Evolutionary conservation across 768 basidiomycete species (phyloP).

Genomic region (Amanita subjunquillea): DNA sequence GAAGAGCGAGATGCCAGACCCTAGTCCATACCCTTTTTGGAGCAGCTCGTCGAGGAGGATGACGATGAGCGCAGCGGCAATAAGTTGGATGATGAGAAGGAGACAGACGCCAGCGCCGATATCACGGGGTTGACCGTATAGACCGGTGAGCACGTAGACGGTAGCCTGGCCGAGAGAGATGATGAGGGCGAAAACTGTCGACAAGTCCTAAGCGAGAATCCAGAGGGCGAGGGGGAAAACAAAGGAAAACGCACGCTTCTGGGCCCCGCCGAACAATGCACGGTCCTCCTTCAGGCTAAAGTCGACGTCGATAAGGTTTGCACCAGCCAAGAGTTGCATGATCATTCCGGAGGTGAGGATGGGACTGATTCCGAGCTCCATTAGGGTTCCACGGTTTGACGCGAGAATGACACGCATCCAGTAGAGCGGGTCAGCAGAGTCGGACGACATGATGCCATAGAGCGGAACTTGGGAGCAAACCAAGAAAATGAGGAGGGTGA

Average conservation of each 20-base stretch:
- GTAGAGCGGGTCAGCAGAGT: conserved; percentile 97
- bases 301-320: conserved; percentile 96
- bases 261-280: conserved; percentile 89
- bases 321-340: conserved; percentile 97
- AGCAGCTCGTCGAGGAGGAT: conserved; percentile 98
- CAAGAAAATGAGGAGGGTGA: conserved; percentile 98
- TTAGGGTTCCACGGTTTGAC: conserved; percentile 95
- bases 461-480: conserved; percentile 99
- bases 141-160: conserved; percentile 93
- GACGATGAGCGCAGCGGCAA: conserved; percentile 91
- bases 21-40: conserved; percentile 98
- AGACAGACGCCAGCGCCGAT: conserved; percentile 96
- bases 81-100: conserved; percentile 91
- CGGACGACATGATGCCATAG: conserved; percentile 99
- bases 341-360: conserved; percentile 99
- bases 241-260: conserved; percentile 65
- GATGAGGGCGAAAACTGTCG: conserved; percentile 87
- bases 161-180: conserved; percentile 95
- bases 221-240: conserved; percentile 1
- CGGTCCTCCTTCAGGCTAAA: conserved; percentile 96
- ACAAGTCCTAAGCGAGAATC: background rate
- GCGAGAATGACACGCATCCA: conserved; percentile 99
- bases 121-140: conserved; percentile 90
- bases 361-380: conserved; percentile 98
- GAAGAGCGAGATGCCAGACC: conserved; percentile 97